phyloP scores from a whole-genome alignment of 2,329 filamentous ascomycete species.

The Aspergillus glaucus region DNA sequence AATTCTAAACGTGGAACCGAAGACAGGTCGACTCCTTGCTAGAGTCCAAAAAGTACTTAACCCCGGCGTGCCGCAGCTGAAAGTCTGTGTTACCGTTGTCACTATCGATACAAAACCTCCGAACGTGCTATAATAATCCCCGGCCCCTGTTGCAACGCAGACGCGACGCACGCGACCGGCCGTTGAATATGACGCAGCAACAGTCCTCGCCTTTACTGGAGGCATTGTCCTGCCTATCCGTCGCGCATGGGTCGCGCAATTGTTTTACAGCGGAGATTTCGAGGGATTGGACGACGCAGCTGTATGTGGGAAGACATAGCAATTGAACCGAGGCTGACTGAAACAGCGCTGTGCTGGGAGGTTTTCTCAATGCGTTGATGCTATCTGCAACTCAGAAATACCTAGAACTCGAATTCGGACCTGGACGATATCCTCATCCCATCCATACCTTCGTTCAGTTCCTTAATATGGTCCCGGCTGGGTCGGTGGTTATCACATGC shows the following conservation, averaged over 20 bases:
- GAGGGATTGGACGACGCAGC: constrained; percentile 17
- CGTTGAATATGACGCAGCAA: constrained; percentile 4
- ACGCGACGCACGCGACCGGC: neutral
- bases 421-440: constrained; percentile 10
- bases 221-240: constrained; percentile 10
- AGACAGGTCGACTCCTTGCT: neutral
- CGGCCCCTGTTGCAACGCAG: neutral
- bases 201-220: constrained; percentile 6
- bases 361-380: constrained; percentile 14
- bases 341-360: constrained; percentile 16
- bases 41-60: neutral
- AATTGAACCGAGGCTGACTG: constrained; percentile 4
- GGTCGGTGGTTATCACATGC: constrained; percentile 11
- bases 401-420: constrained; percentile 6
- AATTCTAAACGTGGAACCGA: neutral
- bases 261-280: constrained; percentile 11
- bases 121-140: neutral
- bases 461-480: constrained; percentile 12
- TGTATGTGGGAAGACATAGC: constrained; percentile 10
- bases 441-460: constrained; percentile 18
- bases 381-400: constrained; percentile 12
- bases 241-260: constrained; percentile 6
- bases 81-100: neutral
- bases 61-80: neutral
- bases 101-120: neutral